These are phyloP conservation scores for Cercospora sp. DNA, from an alignment of 2,329 filamentous ascomycete species.

Conservation along the genomic window DNA sequence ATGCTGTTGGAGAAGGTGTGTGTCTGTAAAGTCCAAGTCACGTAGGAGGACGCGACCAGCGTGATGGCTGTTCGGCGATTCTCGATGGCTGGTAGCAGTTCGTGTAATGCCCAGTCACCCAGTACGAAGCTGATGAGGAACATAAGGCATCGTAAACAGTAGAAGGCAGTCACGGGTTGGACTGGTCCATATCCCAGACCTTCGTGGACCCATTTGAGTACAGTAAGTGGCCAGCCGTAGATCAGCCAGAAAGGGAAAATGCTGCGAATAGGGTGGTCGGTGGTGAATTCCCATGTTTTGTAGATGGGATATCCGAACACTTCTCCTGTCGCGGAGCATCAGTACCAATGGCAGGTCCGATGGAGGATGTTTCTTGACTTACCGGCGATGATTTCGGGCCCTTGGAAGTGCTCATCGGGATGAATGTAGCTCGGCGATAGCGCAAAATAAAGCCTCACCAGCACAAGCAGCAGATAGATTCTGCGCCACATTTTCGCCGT, in stretches of 20 bases:
- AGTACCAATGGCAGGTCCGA: background rate
- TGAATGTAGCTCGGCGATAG: conserved; percentile 94
- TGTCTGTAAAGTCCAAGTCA: conserved; percentile 97
- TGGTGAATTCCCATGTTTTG: conserved; percentile 94
- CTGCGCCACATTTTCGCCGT: conserved; percentile 76
- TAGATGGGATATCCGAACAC: conserved; percentile 90
- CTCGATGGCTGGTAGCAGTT: conserved; percentile 76
- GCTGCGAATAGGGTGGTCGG: conserved; percentile 84
- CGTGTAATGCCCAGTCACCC: conserved; percentile 95
- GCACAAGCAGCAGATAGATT: conserved; percentile 78
- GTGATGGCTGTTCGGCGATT: conserved; percentile 72
- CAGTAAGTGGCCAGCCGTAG: conserved; percentile 90
- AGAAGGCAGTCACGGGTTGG: conserved; percentile 84
- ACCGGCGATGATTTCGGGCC: conserved; percentile 96
- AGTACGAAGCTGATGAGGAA: conserved; percentile 93
- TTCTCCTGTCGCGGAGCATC: conserved; percentile 61
- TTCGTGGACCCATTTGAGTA: conserved; percentile 89
- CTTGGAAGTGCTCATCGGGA: conserved; percentile 98
- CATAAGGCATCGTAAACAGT: conserved; percentile 85
- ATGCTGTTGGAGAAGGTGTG: conserved; percentile 98
- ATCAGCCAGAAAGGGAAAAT: conserved; percentile 95
- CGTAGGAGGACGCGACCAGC: conserved; percentile 91
- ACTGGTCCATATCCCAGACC: conserved; percentile 78
- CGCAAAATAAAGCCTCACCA: conserved; percentile 90
- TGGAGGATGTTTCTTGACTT: background rate